Base-by-base conservation (phyloP, 768 basidiomycete species). In the Asterophora parasitica region DNA sequence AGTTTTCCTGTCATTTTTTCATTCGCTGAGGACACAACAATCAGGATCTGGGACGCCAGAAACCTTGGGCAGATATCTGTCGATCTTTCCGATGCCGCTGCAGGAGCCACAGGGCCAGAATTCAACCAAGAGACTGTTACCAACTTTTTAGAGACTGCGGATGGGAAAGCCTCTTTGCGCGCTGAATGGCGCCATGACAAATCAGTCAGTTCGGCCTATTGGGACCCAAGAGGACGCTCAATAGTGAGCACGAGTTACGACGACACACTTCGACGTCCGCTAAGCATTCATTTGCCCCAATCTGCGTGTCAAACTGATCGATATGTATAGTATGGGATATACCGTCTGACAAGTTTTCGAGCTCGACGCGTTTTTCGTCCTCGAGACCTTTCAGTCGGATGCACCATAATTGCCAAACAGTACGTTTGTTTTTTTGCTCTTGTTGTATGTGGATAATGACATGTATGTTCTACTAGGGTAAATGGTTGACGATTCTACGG, bases 171-270 rank as follows among this genome's bases (percentile, higher is more conserved):
- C 0, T 65, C 68, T 15, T 64, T 89, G 23, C 80, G 85, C 4
- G 84, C 72, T 2, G 80, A 84, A 56, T 85, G 77, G 73, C 62
- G 61, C 11, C 90, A 92, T 58, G 75, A 78, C 48, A 87, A 88
- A 61, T 85, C 86, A 12, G 86, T 81, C 37, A 91, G 83, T 52
- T 82, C 90, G 12, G 90, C 86, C 0, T 91, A 85, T 56, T 92
- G 90, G 90, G 88, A 92, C 63, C 79, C 88, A 2, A 72, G 83
- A 48, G 90, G 90, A 3, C 77, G 85, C 20, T 73, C 78, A 43
- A 82, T 92, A 50, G 82, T 92, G 40, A 90, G 87, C 62, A 92
- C 90, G 4, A 83, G 83, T 61, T 92, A 92, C 54, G 90, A 92
- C 54, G 83, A 92, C 65, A 77, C 75, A 2, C 53, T 92, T 30